Base-by-base conservation (phyloP, 495 filamentous ascomycete genomes). In the Xylaria intraflava region DNA sequence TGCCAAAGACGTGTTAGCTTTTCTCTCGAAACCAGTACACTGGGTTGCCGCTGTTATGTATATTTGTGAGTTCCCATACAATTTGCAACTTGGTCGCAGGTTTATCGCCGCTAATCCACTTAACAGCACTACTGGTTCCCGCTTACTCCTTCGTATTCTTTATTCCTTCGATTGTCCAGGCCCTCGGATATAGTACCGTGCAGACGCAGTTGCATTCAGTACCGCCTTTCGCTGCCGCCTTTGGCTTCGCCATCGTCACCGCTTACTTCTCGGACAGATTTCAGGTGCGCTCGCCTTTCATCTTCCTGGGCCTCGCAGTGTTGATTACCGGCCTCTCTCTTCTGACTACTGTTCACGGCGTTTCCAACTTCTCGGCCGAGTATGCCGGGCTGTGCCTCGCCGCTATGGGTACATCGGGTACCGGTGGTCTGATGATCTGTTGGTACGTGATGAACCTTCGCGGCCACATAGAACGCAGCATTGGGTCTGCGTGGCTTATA, bases 391-490 rank as follows among this genome's bases (percentile, higher is more conserved):
- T 90, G 12, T 89, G 88, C 68, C 64, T 90, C 31, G 72, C 84
- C 45, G 78, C 81, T 0, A 71, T 73, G 70, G 73, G 72, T n/a
- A 51, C 67, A 1, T 82, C 79, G 56, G 73, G 76, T 40, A 80
- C 82, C 9, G 87, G 85, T 80, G 82, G 82, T 0, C 77, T 86
- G 2, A 71, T 87, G 36, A 75, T 88, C 0, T 91, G 86, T 59
- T 93, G 87, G 86, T 90, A 86, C 65, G 79, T 84, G 48, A 89
- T 89, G 77, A 90, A 90, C 59, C 71, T 89, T 14, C 80, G 81
- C 6, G 87, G 88, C 2, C 88, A 93, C 65, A 81, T 83, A 48
- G 74, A 86, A 3, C 78, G 88, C 20, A 73, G 80, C 36, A 79
- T 94, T 0, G 89, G 87, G 11, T 80, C 81, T 0, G 88, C 84